These are phyloP conservation scores for Eucalyptus paniculata DNA, from an alignment of 345 rosid species.

Conservation along the genomic window DNA sequence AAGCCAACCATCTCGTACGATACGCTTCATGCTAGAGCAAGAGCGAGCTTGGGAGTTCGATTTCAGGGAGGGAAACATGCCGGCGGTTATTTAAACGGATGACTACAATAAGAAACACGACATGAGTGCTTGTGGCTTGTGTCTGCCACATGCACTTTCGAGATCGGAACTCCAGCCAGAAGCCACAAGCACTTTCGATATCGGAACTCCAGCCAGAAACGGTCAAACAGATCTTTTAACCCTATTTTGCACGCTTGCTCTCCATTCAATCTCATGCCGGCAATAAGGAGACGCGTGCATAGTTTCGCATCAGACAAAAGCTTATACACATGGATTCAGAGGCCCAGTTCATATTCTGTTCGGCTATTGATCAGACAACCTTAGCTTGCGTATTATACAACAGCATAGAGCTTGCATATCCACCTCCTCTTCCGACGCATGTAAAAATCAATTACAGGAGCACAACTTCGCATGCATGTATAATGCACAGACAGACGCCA, in stretches of 20 bases:
- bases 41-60: not conserved
- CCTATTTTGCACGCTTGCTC: not conserved
- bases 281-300: not conserved
- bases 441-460: not conserved
- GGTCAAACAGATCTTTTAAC: not conserved
- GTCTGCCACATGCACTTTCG: not conserved
- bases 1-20: not conserved
- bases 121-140: no score
- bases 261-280: not conserved
- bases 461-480: not conserved
- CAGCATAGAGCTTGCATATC: not conserved
- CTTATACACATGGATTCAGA: not conserved
- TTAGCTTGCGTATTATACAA: not conserved
- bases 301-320: not conserved
- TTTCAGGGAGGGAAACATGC: not conserved
- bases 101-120: not conserved
- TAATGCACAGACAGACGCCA: not conserved
- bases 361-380: not conserved
- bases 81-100: not conserved
- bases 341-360: not conserved
- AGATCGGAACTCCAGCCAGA: not conserved
- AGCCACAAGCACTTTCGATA: not conserved
- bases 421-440: not conserved
- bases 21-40: not conserved
- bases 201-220: not conserved